A percentile compares a stretch with the other conserved stretches of the same genome.
These are phyloP conservation scores for Lepidium campestre DNA, from an alignment of 441 rosid species.

Conservation along the genomic window DNA sequence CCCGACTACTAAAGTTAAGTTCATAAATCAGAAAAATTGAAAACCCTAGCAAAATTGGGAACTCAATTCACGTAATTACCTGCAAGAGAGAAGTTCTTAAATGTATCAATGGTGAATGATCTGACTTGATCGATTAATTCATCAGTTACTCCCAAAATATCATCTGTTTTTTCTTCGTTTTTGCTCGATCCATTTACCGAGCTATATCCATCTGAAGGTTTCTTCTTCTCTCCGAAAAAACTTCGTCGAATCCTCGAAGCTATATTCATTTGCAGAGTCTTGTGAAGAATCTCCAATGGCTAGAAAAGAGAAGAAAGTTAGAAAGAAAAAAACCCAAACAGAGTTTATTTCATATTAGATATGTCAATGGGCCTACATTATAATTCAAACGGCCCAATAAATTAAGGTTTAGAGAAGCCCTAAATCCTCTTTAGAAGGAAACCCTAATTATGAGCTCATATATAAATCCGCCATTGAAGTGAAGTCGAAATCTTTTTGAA, in stretches of 20 bases:
- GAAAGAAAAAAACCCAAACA: background rate
- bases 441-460: constrained; percentile 11
- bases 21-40: background rate
- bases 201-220: constrained; percentile 4
- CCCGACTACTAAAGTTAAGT: background rate
- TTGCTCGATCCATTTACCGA: constrained; percentile 5
- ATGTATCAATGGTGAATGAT: constrained; percentile 64
- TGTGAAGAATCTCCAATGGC: background rate
- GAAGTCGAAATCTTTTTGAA: background rate
- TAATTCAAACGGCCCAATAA: background rate
- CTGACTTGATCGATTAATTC: constrained; percentile 52
- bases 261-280: constrained; percentile 42
- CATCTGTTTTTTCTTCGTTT: constrained; percentile 27
- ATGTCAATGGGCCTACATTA: background rate
- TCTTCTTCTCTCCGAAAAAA: constrained; percentile 28
- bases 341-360: background rate
- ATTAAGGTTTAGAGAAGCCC: constrained; percentile 7
- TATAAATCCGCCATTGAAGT: constrained; percentile 1
- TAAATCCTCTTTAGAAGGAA: background rate
- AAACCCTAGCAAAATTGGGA: background rate
- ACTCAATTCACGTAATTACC: constrained; percentile 27
- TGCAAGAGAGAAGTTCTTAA: constrained; percentile 59
- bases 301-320: background rate
- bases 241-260: constrained; percentile 63
- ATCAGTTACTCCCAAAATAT: constrained; percentile 54